Percentiles rank a stretch among this genome's conserved stretches.
Evolutionary conservation across 2,329 filamentous ascomycete genomes (phyloP).

Genomic region (Microdochium trichocladiopsis): DNA sequence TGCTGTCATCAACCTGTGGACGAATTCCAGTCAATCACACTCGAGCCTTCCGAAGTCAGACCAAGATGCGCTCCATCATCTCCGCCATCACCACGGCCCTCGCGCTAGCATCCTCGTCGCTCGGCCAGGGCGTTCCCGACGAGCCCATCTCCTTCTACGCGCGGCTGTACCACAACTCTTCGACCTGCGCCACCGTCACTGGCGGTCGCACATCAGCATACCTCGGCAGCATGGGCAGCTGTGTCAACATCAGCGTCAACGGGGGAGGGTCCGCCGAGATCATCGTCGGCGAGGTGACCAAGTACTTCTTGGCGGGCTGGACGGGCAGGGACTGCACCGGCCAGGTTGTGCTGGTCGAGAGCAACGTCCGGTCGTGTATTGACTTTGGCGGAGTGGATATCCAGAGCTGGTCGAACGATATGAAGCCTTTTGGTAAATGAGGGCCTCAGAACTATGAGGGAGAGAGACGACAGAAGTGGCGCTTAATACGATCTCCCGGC

Average conservation of each 20-base stretch:
- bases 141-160: background rate
- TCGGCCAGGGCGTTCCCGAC: background rate
- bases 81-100: background rate
- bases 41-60: no score
- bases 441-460: background rate
- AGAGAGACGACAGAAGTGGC: background rate
- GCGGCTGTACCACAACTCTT: background rate
- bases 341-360: background rate
- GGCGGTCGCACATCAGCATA: background rate
- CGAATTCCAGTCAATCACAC: no score
- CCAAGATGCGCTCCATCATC: background rate
- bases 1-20: no score
- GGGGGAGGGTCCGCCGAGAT: background rate
- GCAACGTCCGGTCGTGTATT: background rate
- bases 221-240: background rate
- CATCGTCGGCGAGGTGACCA: background rate
- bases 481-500: no score
- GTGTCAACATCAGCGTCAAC: background rate
- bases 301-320: background rate
- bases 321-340: background rate
- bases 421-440: background rate
- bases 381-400: background rate
- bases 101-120: background rate
- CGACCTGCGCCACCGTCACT: background rate
- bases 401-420: background rate